Evolutionary conservation across 768 basidiomycete genomes (phyloP), one percentile per base, ranked within the genome.

Genomic region (Macrolepiota albuminosa): DNA sequence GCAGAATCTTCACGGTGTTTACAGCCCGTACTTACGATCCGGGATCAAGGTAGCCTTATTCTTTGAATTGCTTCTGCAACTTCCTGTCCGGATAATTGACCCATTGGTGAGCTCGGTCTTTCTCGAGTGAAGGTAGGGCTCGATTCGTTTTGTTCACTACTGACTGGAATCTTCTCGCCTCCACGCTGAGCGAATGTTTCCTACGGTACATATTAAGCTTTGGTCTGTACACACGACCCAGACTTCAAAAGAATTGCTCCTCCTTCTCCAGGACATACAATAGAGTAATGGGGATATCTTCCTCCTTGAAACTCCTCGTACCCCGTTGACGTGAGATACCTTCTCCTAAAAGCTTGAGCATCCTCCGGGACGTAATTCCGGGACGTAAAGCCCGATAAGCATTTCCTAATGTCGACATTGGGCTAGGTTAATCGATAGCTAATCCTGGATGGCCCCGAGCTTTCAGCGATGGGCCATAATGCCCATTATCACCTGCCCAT

Each of bases 151-250:
- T 54, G 40, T 53, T 37, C 56, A 50, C 65, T 50, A 50, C 49
- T 56, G 48, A 61, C 9, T 29, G 18, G 13, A 40, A 29, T 14
- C 34, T 52, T 46, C 40, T 46, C 48, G 31, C 47, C 31, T 46
- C 45, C 29, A 40, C 47, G 62, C 61, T 54, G 47, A 60, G 63
- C 14, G n/a, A 37, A 14, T 64, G 55, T 52, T 66, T 64, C 65
- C 65, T 66, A 64, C 64, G 58, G 37, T 66, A 48, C 36, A 16
- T 37, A 39, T 53, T 16, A 53, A 53, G 21, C 37, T 53, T 53
- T 53, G 16, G 14, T 39, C 24, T 39, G 2, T 37, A 52, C 51
- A 53, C 36, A 9, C 21, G 36, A 14, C 13, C 51, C 51, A 36
- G 36, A 37, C 24, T 52, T n/a, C 34, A 21, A 52, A 31, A 47